Evolutionary conservation across 352 stramenopile genomes (phyloP).

Genomic region (Pythium myriotylum): DNA sequence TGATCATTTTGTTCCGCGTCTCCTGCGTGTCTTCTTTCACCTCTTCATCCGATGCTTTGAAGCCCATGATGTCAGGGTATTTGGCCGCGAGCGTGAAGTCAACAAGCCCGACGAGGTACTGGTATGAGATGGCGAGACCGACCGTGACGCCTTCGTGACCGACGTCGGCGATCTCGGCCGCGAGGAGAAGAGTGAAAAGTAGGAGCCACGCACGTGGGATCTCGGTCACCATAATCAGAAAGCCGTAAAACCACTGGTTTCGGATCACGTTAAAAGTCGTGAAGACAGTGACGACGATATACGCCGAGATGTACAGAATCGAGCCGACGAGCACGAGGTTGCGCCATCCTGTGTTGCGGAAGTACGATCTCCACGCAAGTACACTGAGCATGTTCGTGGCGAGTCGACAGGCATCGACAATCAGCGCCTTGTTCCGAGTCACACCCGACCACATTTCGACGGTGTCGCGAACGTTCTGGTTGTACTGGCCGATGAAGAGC

Average conservation of each 20-base stretch:
- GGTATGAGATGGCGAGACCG: slow-evolving; percentile 49
- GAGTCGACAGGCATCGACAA: neutral
- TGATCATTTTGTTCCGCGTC: neutral
- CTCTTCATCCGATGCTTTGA: neutral
- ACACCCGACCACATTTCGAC: slow-evolving; percentile 14
- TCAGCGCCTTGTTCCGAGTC: neutral
- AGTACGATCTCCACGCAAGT: slow-evolving; percentile 6
- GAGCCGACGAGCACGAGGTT: slow-evolving; percentile 7
- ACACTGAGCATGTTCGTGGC: neutral
- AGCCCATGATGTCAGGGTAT: slow-evolving; percentile 22
- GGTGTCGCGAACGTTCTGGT: slow-evolving; percentile 15
- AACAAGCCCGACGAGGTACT: slow-evolving; percentile 35
- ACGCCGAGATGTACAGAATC: neutral
- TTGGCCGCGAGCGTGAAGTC: slow-evolving; percentile 27
- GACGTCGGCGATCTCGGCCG: slow-evolving; percentile 52
- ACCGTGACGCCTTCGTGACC: slow-evolving; percentile 56
- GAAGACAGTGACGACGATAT: slow-evolving; percentile 10
- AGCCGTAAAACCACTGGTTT: slow-evolving; percentile 44
- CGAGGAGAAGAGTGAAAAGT: slow-evolving; percentile 39
- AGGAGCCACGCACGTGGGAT: slow-evolving; percentile 47
- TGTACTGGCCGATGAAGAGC: slow-evolving; percentile 20
- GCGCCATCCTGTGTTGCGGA: slow-evolving; percentile 10
- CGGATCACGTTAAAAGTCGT: slow-evolving; percentile 38
- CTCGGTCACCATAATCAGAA: slow-evolving; percentile 29
- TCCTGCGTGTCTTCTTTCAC: neutral